These are phyloP conservation scores for Penicillium cataractarum DNA, from an alignment of 495 filamentous ascomycete genomes.

Conservation along the genomic window DNA sequence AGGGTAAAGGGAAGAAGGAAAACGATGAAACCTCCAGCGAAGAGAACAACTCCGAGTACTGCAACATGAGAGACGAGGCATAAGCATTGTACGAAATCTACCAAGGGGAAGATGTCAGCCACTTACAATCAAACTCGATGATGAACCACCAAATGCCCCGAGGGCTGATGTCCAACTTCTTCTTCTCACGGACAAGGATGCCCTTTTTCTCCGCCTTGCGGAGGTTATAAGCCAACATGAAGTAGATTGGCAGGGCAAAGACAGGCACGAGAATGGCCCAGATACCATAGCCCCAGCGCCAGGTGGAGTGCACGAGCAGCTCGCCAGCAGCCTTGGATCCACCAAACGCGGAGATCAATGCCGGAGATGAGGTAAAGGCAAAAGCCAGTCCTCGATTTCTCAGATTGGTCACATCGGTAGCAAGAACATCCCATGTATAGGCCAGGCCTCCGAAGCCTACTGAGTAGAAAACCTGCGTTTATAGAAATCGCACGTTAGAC, in stretches of 20 bases:
- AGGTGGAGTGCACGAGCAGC: conserved; percentile 50
- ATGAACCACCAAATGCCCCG: conserved; percentile 9
- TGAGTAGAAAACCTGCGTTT: conserved; percentile 41
- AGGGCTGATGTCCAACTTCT: background rate
- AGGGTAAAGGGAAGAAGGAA: conserved; percentile 62
- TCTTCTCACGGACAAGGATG: conserved; percentile 1
- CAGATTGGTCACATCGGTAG: conserved; percentile 59
- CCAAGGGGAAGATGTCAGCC: no score
- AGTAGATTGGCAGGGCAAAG: conserved; percentile 50
- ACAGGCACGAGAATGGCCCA: conserved; percentile 47
- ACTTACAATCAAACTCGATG: conserved; percentile 20
- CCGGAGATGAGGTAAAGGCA: conserved; percentile 58
- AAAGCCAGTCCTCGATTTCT: conserved; percentile 60
- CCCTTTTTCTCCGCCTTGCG: conserved; percentile 14
- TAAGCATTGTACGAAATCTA: background rate
- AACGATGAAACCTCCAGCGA: conserved; percentile 55
- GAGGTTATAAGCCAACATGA: conserved; percentile 39
- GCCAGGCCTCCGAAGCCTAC: conserved; percentile 54
- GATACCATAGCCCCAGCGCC: conserved; percentile 60
- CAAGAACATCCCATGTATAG: conserved; percentile 56
- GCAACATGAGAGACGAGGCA: background rate
- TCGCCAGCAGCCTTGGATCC: conserved; percentile 25
- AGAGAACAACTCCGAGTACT: conserved; percentile 55
- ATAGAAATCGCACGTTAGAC: background rate
- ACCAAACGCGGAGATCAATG: conserved; percentile 39